A percentile compares a stretch with the other conserved stretches of the same genome.
phyloP scores from a whole-genome alignment of 306 rosid species.

The Lablab purpureus region DNA sequence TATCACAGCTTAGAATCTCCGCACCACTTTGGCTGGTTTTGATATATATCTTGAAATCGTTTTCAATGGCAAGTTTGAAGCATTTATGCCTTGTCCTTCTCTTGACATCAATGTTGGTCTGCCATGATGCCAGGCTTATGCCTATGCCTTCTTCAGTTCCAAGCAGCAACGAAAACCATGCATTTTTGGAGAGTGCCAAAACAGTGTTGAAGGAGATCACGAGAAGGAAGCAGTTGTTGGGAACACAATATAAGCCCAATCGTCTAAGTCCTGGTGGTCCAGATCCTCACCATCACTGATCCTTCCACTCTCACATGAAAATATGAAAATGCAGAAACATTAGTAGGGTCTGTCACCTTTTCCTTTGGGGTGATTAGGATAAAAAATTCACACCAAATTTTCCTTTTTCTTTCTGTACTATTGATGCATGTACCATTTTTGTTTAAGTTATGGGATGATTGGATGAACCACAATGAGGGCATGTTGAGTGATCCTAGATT shows the following conservation, averaged over 20 bases:
- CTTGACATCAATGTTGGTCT: slow-evolving; percentile 44
- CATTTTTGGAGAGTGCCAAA: slow-evolving; percentile 41
- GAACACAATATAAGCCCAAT: slow-evolving; percentile 30
- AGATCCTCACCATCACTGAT: slow-evolving; percentile 55
- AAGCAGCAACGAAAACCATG: not conserved
- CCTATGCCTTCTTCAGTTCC: slow-evolving; percentile 35
- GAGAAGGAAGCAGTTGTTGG: slow-evolving; percentile 46
- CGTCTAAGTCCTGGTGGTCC: slow-evolving; percentile 64
- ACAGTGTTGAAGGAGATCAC: slow-evolving; percentile 51
- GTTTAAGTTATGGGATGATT: slow-evolving; percentile 14
- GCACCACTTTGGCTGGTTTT: slow-evolving; percentile 30
- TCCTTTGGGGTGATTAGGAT: slow-evolving; percentile 22
- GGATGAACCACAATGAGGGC: not conserved
- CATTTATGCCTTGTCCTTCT: slow-evolving; percentile 44
- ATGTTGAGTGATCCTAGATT: slow-evolving; percentile 34
- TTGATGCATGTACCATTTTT: slow-evolving; percentile 25
- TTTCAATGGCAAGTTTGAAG: slow-evolving; percentile 34
- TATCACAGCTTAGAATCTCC: slow-evolving; percentile 29
- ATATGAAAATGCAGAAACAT: slow-evolving; percentile 11
- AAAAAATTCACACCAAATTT: not conserved
- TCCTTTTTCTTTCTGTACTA: not conserved
- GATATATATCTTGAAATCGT: not conserved
- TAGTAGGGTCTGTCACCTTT: not conserved
- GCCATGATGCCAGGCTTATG: slow-evolving; percentile 41
- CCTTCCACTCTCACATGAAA: not conserved